These are phyloP conservation scores for Botrytis hyacinthi DNA, from an alignment of 2,329 filamentous ascomycete genomes.

Conservation along the genomic window DNA sequence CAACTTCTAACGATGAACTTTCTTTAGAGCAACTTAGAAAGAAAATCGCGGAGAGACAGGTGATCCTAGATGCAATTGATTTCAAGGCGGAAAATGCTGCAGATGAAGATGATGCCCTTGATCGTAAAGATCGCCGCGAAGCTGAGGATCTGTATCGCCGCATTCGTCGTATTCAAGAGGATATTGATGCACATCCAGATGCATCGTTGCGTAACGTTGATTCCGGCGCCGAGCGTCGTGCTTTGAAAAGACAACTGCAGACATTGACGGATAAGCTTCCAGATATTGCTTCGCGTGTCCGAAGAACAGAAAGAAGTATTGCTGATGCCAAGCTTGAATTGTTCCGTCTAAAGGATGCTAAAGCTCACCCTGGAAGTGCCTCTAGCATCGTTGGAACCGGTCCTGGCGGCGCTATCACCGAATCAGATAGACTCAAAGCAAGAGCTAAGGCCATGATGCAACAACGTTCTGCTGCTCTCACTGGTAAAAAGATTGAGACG, in stretches of 20 bases:
- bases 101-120: constrained; percentile 89
- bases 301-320: constrained; percentile 87
- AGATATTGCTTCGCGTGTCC: constrained; percentile 86
- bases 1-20: constrained; percentile 75
- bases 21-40: constrained; percentile 86
- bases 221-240: constrained; percentile 81
- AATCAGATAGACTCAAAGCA: constrained; percentile 91
- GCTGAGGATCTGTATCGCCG: constrained; percentile 92
- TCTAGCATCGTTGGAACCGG: constrained; percentile 86
- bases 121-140: constrained; percentile 85
- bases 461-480: constrained; percentile 87
- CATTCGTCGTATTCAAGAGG: constrained; percentile 86
- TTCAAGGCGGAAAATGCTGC: constrained; percentile 87
- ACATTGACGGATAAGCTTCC: constrained; percentile 85
- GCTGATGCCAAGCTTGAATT: constrained; percentile 88
- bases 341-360: constrained; percentile 90
- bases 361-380: constrained; percentile 80
- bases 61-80: constrained; percentile 92
- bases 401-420: constrained; percentile 84
- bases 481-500: constrained; percentile 73
- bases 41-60: constrained; percentile 89
- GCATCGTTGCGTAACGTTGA: constrained; percentile 67
- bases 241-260: constrained; percentile 86
- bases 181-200: constrained; percentile 90
- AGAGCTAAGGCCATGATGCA: constrained; percentile 98